phyloP scores from a whole-genome alignment of 371 early-diverging fungal species.

The Mucor plumbeus region DNA sequence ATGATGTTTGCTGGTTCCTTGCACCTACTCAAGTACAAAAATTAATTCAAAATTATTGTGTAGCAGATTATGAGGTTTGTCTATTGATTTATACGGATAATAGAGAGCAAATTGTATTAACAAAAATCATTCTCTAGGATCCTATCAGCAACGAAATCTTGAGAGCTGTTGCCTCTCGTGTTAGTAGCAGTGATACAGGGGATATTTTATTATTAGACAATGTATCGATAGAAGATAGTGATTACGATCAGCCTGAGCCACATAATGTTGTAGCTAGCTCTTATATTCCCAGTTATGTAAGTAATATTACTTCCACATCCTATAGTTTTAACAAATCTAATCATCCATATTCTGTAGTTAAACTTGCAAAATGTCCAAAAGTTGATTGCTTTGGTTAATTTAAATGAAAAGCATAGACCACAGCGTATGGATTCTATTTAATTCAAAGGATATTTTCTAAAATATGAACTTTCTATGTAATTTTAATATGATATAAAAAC shows the following conservation, averaged over 20 bases:
- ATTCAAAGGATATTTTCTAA: background rate
- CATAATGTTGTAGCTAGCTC: conserved; percentile 60
- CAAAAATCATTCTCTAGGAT: conserved; percentile 3
- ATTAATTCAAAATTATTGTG: conserved; percentile 81
- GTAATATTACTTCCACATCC: background rate
- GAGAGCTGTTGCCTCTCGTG: conserved; percentile 87
- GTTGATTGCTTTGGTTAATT: conserved; percentile 26
- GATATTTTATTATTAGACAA: conserved; percentile 89
- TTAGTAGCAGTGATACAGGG: conserved; percentile 81
- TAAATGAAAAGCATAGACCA: conserved; percentile 23
- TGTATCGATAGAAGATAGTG: conserved; percentile 75
- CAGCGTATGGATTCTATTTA: conserved; percentile 38
- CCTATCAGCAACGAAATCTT: conserved; percentile 74
- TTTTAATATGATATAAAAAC: background rate
- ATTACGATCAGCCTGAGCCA: conserved; percentile 66
- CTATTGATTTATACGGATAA: background rate
- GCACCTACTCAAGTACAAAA: conserved; percentile 96
- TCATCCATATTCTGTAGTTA: conserved; percentile 6
- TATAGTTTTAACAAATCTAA: no score
- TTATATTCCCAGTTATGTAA: conserved; percentile 57
- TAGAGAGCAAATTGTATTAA: background rate
- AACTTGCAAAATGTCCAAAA: conserved; percentile 31
- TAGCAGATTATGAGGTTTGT: conserved; percentile 75
- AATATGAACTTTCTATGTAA: background rate
- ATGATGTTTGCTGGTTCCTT: conserved; percentile 94